Evolutionary conservation across 805 yeast species (phyloP).

Genomic region (Pichia pseudocactophila): DNA sequence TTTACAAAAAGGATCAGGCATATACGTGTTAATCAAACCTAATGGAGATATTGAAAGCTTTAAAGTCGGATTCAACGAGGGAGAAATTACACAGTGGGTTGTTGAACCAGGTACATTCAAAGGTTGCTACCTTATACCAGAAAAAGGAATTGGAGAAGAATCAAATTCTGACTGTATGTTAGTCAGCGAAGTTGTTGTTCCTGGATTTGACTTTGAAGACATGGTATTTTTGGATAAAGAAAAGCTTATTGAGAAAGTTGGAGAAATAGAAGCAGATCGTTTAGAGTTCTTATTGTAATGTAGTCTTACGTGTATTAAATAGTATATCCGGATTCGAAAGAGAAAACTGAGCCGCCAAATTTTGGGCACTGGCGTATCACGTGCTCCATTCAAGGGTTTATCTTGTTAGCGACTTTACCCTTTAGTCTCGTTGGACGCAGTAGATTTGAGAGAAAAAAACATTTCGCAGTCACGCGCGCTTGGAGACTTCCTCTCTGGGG

Average conservation of each 20-base stretch:
- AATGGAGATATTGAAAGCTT: constrained; percentile 41
- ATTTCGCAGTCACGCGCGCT: background rate
- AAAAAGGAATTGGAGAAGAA: constrained; percentile 21
- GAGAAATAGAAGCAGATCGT: constrained; percentile 27
- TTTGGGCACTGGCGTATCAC: no score
- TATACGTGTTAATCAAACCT: constrained; percentile 44
- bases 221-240: constrained; percentile 35
- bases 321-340: no score
- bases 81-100: constrained; percentile 52
- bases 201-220: constrained; percentile 51
- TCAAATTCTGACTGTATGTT: constrained; percentile 33
- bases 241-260: constrained; percentile 29
- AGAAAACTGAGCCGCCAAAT: no score
- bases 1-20: constrained; percentile 47
- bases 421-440: no score
- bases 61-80: constrained; percentile 44
- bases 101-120: constrained; percentile 55
- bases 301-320: constrained; percentile 1
- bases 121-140: constrained; percentile 38
- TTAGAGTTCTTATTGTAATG: constrained; percentile 1
- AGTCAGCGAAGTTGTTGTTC: constrained; percentile 52
- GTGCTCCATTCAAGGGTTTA: background rate
- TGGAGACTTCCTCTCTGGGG: background rate
- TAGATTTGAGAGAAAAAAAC: background rate
- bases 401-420: no score